Base-by-base conservation (phyloP, 257 asterid species). In the Verbena officinalis region DNA sequence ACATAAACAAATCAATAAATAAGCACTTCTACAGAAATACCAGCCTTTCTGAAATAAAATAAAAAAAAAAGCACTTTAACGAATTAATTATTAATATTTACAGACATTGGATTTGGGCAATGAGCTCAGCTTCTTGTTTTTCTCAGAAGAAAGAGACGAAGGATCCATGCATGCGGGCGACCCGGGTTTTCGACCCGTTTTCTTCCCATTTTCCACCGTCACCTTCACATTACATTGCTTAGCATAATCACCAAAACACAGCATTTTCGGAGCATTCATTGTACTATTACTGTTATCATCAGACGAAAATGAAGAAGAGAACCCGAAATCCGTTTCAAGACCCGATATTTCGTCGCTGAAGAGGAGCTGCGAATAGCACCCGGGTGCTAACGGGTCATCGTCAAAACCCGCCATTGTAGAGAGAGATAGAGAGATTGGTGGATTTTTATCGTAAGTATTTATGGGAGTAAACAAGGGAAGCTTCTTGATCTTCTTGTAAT, bases 281-380 rank as follows among this genome's bases (percentile, higher is more conserved):
- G 8, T n/a, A 12, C 30, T 22, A n/a, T 9, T 34, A 12, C 7
- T 55, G 3, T 45, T 39, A n/a, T 68, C 74, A 42, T 61, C 70
- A 1, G 69, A 30, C 1, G 83, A 40, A 7, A 70, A 64, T 0
- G 80, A 20, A 8, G 83, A 56, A 56, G 69, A 62, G 64, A 82
- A 83, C 24, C 78, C 75, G 73, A 83, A 81, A 38, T 39, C 62
- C 24, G 64, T 54, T 64, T 33, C 77, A 22, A 72, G 73, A 50
- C 72, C 73, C 38, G 64, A 69, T 23, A 73, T 64, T 1, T 73
- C 90, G 0, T 83, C 85, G 14, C 65, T 59, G 21, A 88, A 82
- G 1, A 88, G 89, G 3, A 92, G 89, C 73, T 86, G 85, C 0
- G 97, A 85, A 39, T 83, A 89, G 62, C 73, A 77, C 31, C 87